Evolutionary conservation across 495 filamentous ascomycete species (phyloP), one percentile per base, ranked within the genome.

Genomic region (Aspergillus indologenus): DNA sequence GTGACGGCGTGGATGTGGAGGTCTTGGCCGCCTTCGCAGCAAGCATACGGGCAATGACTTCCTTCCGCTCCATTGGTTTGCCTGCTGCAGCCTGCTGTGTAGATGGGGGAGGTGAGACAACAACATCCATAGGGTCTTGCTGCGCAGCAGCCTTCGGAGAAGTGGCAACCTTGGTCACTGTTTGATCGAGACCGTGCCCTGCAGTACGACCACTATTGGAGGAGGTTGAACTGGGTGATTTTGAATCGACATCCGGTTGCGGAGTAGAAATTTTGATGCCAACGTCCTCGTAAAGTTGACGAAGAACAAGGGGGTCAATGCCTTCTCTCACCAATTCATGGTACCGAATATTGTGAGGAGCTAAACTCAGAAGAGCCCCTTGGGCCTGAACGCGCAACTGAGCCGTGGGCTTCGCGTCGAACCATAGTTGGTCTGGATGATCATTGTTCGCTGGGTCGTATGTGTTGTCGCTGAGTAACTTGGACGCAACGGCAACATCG

Each of bases 41-140:
- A 50, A 90, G 78, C 66, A 90, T 83, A 45, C 84, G 81, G 18
- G 89, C 88, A 64, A 90, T 90, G 44, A 89, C 81, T 59, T 91
- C 88, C 61, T 91, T 91, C 26, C 89, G 81, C 62, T 90, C 87
- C 64, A 90, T 75, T 8, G 83, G 79, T 61, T 83, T 85, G 4
- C 58, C 60, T 7, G 64, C 19, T 1, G 67, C 62, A 17, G 61
- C 53, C 52, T 67, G 73, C 12, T 54, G 29, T 26, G 61, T 29
- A 12, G 62, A n/a, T 22, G 65, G 1, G 0, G 57, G 12, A 5
- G 44, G 26, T 44, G 63, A 21, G 22, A 55, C 53, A 51, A 61
- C 24, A 51, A 60, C 24, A 58, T 64, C 40, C 21, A 26, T 26
- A 20, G 45, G 6, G 14, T 44, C 23, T 18, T 19, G 21, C 7